Base-by-base conservation (phyloP, 2,329 filamentous ascomycete species). In the Stagonosporopsis cucurbitacearum region DNA sequence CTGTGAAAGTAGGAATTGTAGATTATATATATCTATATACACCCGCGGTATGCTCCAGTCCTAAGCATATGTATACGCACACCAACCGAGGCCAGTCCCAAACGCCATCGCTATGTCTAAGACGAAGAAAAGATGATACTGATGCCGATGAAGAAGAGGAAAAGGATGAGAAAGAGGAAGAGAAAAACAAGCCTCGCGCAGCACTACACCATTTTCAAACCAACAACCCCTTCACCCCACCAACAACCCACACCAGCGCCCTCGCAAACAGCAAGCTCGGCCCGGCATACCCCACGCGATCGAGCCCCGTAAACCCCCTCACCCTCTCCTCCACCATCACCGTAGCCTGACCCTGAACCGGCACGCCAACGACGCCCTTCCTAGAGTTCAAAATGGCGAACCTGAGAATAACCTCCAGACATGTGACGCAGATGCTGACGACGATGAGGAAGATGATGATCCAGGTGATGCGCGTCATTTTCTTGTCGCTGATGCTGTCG, bases 391-490 rank as follows among this genome's bases (percentile, higher is more conserved):
- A 30, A 46, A 77, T 75, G 0, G 73, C 74, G 59, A 98, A 98
- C 6, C 95, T 85, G 46, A 99, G 80, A 50, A 89, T 86, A 8
- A 98, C 94, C 78, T 99, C 95, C 3, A 89, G 88, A 46, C 91
- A 89, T 2, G 95, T 98, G 49, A 99, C 92, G 48, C 92, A 81
- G 69, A 99, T 98, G 71, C 89, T 94, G 64, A 98, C 81, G 42
- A 96, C 77, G 71, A 99, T 99, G 41, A 99, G 84, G 41, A 96
- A 83, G 69, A 99, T 99, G 75, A 98, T 89, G 75, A 99, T 98
- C 94, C 94, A 98, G 1, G 95, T 99, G 73, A 97, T 96, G 63
- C 84, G 83, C 65, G 92, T 96, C 90, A 97, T 98, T 75, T 96
- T 97, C 64, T 91, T 89, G 73, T 98, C 92, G 20, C 91, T 91